Conservation (phyloP, 225 moss, liverwort and hornwort species). For the Takakia lepidozioides region DNA sequence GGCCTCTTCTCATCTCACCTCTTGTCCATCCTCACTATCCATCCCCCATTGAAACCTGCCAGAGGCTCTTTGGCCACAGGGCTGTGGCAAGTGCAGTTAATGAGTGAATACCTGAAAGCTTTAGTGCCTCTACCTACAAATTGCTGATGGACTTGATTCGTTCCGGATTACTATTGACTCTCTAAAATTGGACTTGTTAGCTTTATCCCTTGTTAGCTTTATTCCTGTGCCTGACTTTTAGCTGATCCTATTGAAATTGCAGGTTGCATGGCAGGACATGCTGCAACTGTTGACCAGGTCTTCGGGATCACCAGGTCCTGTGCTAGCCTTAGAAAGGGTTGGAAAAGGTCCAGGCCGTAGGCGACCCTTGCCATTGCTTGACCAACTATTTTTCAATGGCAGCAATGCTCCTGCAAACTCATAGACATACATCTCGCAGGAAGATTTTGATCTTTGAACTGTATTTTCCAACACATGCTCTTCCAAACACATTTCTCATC, state of each 20-base stretch:
- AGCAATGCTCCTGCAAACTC: slow-evolving; percentile 11
- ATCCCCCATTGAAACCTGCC: too few relatives aligned
- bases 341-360: slow-evolving; percentile 62
- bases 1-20: too few relatives aligned
- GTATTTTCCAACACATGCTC: too few relatives aligned
- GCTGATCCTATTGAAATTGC: too few relatives aligned
- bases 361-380: slow-evolving; percentile 54
- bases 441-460: too few relatives aligned
- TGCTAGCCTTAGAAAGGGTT: slow-evolving; percentile 42
- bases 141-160: not conserved
- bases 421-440: slow-evolving; percentile 17
- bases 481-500: too few relatives aligned
- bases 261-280: slow-evolving; percentile 89
- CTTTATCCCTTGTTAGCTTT: slow-evolving; percentile 2
- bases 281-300: slow-evolving; percentile 53
- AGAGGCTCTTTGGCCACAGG: too few relatives aligned
- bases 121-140: not conserved
- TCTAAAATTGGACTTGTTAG: not conserved
- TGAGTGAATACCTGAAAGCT: too few relatives aligned
- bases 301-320: too few relatives aligned
- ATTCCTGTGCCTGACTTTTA: too few relatives aligned
- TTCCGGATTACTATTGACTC: not conserved
- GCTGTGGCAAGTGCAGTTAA: too few relatives aligned
- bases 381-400: slow-evolving; percentile 53
- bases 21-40: too few relatives aligned